Evolutionary conservation across 2,329 filamentous ascomycete species (phyloP).

Genomic region (Botrytis fabae): DNA sequence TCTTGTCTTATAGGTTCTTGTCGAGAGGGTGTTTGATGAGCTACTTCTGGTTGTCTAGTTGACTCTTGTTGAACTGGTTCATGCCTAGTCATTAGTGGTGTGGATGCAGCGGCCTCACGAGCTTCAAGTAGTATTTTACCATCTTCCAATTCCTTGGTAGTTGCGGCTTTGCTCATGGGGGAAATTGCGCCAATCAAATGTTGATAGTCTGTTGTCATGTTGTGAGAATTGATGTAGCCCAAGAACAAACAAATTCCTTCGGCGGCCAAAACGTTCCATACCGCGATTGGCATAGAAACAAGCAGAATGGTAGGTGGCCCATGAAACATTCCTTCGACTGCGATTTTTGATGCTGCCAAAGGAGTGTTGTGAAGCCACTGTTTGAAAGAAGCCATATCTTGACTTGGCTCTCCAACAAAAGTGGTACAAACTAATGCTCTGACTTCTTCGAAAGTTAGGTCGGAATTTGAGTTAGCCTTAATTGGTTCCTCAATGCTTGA

Average conservation of each 20-base stretch:
- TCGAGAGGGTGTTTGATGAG: constrained; percentile 26
- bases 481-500: constrained; percentile 31
- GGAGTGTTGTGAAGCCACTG: constrained; percentile 65
- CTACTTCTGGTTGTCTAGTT: constrained; percentile 24
- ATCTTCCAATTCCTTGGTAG: constrained; percentile 56
- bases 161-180: constrained; percentile 45
- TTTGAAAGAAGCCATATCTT: constrained; percentile 66
- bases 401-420: constrained; percentile 64
- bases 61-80: constrained; percentile 40
- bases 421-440: constrained; percentile 67
- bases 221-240: constrained; percentile 65
- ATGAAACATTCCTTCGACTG: constrained; percentile 67
- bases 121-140: constrained; percentile 55
- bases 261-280: constrained; percentile 65
- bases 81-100: constrained; percentile 45
- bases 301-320: constrained; percentile 66
- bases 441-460: constrained; percentile 61
- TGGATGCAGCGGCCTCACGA: constrained; percentile 40
- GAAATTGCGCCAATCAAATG: constrained; percentile 52
- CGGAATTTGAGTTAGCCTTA: constrained; percentile 42
- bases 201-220: constrained; percentile 65
- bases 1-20: constrained; percentile 35
- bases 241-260: constrained; percentile 67
- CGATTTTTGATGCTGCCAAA: constrained; percentile 56
- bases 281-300: constrained; percentile 63